phyloP scores from a whole-genome alignment of 768 basidiomycete species.

The Termitomyces sp. region DNA sequence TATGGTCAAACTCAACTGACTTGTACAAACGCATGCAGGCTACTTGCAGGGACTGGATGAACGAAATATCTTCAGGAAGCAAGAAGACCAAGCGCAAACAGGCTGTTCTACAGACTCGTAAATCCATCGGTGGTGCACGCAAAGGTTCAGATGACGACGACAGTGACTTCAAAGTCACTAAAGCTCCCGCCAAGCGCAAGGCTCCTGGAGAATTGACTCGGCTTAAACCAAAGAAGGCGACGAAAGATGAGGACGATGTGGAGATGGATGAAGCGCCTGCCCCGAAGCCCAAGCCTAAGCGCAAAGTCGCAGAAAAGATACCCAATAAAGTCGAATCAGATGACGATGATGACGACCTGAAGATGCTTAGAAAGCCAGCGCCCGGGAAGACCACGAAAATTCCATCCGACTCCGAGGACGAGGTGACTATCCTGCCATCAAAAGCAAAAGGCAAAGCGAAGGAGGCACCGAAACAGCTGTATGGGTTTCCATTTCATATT shows the following conservation, averaged over 20 bases:
- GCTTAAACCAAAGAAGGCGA: slow-evolving; percentile 22
- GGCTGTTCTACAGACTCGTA: slow-evolving; percentile 38
- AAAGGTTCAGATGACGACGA: slow-evolving; percentile 35
- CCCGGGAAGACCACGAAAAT: slow-evolving; percentile 16
- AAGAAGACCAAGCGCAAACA: slow-evolving; percentile 46
- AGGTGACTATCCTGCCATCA: slow-evolving; percentile 14
- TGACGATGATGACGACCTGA: slow-evolving; percentile 12
- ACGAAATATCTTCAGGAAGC: slow-evolving; percentile 33
- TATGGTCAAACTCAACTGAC: not conserved
- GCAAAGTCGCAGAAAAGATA: slow-evolving; percentile 20
- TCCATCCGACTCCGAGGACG: slow-evolving; percentile 26
- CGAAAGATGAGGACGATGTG: slow-evolving; percentile 20
- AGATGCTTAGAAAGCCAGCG: slow-evolving; percentile 9
- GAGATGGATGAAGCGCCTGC: slow-evolving; percentile 18
- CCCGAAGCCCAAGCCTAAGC: slow-evolving; percentile 5
- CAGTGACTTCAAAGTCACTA: slow-evolving; percentile 45
- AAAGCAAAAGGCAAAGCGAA: slow-evolving; percentile 13
- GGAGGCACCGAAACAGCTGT: slow-evolving; percentile 6
- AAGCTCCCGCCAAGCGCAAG: slow-evolving; percentile 38
- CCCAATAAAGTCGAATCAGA: slow-evolving; percentile 14
- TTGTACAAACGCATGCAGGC: slow-evolving; percentile 18
- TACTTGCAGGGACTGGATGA: slow-evolving; percentile 42
- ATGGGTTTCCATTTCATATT: not conserved
- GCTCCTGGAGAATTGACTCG: slow-evolving; percentile 23
- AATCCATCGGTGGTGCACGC: slow-evolving; percentile 34